These are phyloP conservation scores for Albatrellus ellisii DNA, from an alignment of 768 basidiomycete species.

Conservation along the genomic window DNA sequence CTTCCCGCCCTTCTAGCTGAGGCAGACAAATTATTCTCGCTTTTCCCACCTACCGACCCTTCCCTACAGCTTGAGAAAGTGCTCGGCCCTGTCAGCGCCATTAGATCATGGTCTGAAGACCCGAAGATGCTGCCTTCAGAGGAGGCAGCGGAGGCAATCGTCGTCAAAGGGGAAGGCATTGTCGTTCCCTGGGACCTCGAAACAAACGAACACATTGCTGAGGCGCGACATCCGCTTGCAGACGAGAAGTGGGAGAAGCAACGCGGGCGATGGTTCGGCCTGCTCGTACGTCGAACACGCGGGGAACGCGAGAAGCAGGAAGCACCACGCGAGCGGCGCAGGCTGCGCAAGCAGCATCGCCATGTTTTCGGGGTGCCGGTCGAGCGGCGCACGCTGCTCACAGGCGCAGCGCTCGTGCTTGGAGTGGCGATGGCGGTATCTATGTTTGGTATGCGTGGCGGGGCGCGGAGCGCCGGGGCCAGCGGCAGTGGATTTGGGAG, in stretches of 20 bases:
- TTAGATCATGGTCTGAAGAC: conserved; percentile 60
- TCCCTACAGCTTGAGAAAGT: conserved; percentile 39
- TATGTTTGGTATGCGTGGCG: conserved; percentile 22
- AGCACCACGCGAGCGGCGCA: conserved; percentile 5
- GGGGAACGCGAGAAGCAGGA: conserved; percentile 12
- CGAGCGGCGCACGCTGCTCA: conserved; percentile 28
- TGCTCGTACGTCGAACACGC: background rate
- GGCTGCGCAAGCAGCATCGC: conserved; percentile 1
- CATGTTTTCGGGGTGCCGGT: conserved; percentile 16
- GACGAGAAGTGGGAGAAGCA: conserved; percentile 10
- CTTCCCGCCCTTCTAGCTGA: conserved; percentile 33
- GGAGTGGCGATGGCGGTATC: conserved; percentile 52
- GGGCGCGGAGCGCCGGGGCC: conserved; percentile 4
- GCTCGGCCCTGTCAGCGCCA: conserved; percentile 68
- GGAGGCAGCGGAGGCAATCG: conserved; percentile 48
- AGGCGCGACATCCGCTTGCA: conserved; percentile 4
- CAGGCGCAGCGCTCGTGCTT: conserved; percentile 55
- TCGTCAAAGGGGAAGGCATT: conserved; percentile 37
- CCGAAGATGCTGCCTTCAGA: conserved; percentile 31
- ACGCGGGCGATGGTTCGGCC: background rate
- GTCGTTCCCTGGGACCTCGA: conserved; percentile 33
- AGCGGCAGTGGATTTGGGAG: background rate
- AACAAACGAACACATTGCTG: conserved; percentile 18
- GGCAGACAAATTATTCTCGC: conserved; percentile 44
- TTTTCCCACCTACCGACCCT: conserved; percentile 49